phyloP scores from a whole-genome alignment of 441 rosid genomes.

The Brassica balearica region DNA sequence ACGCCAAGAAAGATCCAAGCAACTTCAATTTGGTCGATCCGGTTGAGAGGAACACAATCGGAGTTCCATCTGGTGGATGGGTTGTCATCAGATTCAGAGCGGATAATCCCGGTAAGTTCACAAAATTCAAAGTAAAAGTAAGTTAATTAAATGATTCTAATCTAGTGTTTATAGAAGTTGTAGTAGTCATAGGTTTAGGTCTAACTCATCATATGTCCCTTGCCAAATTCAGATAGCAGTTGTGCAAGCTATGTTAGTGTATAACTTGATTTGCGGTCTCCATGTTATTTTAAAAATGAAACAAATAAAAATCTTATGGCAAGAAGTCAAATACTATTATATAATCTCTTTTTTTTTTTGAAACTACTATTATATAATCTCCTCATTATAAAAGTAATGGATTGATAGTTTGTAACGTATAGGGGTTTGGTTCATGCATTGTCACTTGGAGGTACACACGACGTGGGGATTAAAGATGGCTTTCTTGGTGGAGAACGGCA shows the following conservation, averaged over 20 bases:
- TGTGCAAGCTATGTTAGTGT: neutral
- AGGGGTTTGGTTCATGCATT: slow-evolving; percentile 70
- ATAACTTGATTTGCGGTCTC: neutral
- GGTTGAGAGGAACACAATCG: slow-evolving; percentile 88
- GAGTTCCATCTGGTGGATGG: slow-evolving; percentile 96
- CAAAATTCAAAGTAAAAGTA: neutral
- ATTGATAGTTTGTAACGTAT: slow-evolving; percentile 21
- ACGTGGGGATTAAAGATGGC: slow-evolving; percentile 98
- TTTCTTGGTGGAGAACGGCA: slow-evolving; percentile 88
- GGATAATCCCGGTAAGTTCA: slow-evolving; percentile 80
- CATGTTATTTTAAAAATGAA: neutral
- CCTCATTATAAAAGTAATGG: slow-evolving; percentile 44
- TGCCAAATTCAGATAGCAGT: neutral
- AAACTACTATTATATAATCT: neutral
- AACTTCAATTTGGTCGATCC: slow-evolving; percentile 87
- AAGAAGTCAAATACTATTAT: slow-evolving; percentile 27
- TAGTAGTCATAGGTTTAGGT: neutral
- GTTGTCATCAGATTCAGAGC: slow-evolving; percentile 84
- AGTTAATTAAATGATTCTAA: neutral
- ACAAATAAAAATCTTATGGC: neutral
- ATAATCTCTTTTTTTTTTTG: too few relatives aligned
- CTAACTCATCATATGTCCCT: slow-evolving; percentile 1
- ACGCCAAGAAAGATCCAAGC: slow-evolving; percentile 62
- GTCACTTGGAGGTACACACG: slow-evolving; percentile 81
- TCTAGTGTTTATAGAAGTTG: neutral